phyloP scores from a whole-genome alignment of 495 filamentous ascomycete species.

The Neurospora sp. region DNA sequence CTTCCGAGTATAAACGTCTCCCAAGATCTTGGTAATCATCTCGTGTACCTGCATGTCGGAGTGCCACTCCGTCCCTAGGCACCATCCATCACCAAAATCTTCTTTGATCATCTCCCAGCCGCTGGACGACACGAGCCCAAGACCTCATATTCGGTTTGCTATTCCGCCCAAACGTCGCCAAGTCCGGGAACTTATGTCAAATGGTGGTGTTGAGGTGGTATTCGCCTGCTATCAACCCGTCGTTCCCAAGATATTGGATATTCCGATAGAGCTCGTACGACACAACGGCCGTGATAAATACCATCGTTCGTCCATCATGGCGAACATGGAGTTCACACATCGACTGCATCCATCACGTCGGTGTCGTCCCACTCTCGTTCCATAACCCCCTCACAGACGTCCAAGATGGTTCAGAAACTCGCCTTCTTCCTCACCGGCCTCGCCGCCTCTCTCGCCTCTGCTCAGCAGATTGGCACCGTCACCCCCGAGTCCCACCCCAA shows the following conservation, averaged over 20 bases:
- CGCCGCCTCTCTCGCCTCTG: slow-evolving; percentile 5
- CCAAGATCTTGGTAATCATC: neutral
- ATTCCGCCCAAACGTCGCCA: neutral
- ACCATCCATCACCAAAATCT: neutral
- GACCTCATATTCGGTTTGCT: neutral
- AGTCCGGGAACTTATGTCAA: neutral
- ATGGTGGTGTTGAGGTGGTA: neutral
- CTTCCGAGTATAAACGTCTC: neutral
- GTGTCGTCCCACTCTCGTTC: neutral
- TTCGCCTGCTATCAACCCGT: neutral
- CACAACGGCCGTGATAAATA: neutral
- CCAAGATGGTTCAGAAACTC: slow-evolving; percentile 7
- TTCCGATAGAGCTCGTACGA: neutral
- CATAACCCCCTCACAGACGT: neutral
- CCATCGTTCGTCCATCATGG: neutral
- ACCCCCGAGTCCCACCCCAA: slow-evolving; percentile 39
- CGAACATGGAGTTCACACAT: neutral
- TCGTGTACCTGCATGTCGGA: neutral
- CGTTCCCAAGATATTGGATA: neutral
- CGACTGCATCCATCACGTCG: neutral
- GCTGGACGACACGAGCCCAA: neutral
- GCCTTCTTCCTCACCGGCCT: slow-evolving; percentile 9
- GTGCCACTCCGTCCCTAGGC: neutral
- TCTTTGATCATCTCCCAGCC: neutral
- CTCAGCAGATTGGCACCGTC: slow-evolving; percentile 14